A percentile compares a stretch with the other conserved stretches of the same genome.
These are phyloP conservation scores for Earliella scabrosa DNA, from an alignment of 1,284 basidiomycete genomes.

Conservation along the genomic window DNA sequence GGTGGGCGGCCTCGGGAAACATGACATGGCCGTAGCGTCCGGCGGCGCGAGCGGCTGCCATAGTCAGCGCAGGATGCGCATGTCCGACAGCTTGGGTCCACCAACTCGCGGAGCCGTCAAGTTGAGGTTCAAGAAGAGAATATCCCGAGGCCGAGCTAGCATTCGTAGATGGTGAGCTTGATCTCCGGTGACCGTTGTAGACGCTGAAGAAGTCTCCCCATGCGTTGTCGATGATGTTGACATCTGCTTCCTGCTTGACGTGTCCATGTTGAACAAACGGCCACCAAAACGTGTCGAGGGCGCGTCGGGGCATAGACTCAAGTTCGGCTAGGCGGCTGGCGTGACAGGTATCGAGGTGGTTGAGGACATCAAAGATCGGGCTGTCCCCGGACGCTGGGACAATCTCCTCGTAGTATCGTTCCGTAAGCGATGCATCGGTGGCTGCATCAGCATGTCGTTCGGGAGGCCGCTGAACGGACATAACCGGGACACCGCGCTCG, in stretches of 20 bases:
- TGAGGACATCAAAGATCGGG: conserved; percentile 56
- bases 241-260: conserved; percentile 69
- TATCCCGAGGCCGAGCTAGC: conserved; percentile 11
- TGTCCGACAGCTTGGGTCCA: conserved; percentile 98
- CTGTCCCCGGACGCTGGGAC: conserved; percentile 39
- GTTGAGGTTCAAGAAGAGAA: conserved; percentile 70
- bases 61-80: conserved; percentile 73
- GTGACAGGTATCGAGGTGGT: conserved; percentile 72
- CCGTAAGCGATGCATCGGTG: conserved; percentile 62
- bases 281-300: conserved; percentile 91
- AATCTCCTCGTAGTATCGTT: conserved; percentile 71
- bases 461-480: conserved; percentile 66
- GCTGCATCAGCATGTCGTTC: conserved; percentile 45
- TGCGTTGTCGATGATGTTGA: conserved; percentile 93
- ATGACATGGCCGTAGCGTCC: conserved; percentile 97
- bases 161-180: conserved; percentile 5
- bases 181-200: conserved; percentile 45
- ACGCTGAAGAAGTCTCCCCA: conserved; percentile 85
- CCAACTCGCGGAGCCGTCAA: conserved; percentile 96
- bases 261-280: conserved; percentile 94
- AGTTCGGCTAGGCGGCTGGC: conserved; percentile 67
- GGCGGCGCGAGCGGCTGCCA: conserved; percentile 88
- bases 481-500: conserved; percentile 68
- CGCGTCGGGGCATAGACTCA: conserved; percentile 78
- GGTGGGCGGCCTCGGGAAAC: conserved; percentile 89